A percentile compares a stretch with the other conserved stretches of the same genome.
phyloP scores from a whole-genome alignment of 768 basidiomycete genomes.

The Naematelia encephala region DNA sequence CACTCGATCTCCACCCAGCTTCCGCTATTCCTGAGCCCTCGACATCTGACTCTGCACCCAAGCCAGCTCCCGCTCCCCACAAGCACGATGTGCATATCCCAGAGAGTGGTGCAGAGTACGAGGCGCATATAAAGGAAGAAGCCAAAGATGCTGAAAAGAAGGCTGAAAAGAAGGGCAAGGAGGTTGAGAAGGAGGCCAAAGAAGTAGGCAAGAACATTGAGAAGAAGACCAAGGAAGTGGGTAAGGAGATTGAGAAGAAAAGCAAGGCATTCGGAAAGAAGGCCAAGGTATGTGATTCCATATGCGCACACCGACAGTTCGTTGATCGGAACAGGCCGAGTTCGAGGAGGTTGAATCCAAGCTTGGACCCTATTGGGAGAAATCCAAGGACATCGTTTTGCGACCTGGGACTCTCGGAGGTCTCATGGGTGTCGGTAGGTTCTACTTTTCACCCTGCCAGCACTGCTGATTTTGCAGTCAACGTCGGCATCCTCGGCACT shows the following conservation, averaged over 20 bases:
- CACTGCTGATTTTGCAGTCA: constrained; percentile 55
- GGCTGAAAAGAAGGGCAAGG: constrained; percentile 27
- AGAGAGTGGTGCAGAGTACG: constrained; percentile 30
- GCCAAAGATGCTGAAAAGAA: constrained; percentile 48
- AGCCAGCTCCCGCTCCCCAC: constrained; percentile 31
- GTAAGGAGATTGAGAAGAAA: constrained; percentile 49
- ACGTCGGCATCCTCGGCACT: constrained; percentile 65
- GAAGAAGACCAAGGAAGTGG: constrained; percentile 40
- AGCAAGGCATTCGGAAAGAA: constrained; percentile 28
- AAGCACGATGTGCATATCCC: constrained; percentile 28
- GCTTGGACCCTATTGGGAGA: constrained; percentile 51
- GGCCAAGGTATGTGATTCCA: constrained; percentile 50
- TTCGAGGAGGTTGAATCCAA: constrained; percentile 43
- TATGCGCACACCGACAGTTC: neutral
- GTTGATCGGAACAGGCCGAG: constrained; percentile 23
- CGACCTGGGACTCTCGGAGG: constrained; percentile 70
- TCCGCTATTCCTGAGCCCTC: constrained; percentile 23
- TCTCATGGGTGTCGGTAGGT: constrained; percentile 63
- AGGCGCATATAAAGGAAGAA: constrained; percentile 53
- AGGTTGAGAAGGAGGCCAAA: constrained; percentile 48
- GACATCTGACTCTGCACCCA: constrained; percentile 32
- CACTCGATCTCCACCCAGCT: constrained; percentile 19
- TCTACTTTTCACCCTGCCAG: neutral
- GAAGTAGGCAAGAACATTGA: constrained; percentile 43
- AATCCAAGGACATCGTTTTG: constrained; percentile 59